Evolutionary conservation across 2,329 filamentous ascomycete genomes (phyloP).

Genomic region (Nemania sp.): DNA sequence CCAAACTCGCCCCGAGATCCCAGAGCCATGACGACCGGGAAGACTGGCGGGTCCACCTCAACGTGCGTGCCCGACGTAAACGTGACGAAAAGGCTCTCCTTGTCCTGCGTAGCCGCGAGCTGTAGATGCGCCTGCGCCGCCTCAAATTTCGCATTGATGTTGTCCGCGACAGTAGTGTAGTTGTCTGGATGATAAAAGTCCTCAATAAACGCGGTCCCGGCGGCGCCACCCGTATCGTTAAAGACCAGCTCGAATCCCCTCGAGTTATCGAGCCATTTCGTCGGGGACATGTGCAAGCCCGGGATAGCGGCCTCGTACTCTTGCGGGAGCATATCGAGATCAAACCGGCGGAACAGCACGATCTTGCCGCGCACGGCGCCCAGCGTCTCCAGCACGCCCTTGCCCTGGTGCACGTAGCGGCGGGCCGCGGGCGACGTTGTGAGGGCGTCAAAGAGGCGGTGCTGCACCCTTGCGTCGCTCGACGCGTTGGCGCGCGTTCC

Average conservation of each 20-base stretch:
- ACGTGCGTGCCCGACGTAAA: conserved; percentile 51
- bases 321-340: conserved; percentile 36
- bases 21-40: conserved; percentile 50
- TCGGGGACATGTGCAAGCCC: conserved; percentile 51
- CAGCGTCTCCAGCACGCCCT: conserved; percentile 21
- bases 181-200: conserved; percentile 51
- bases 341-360: conserved; percentile 50
- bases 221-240: conserved; percentile 41
- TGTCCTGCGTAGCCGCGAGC: conserved; percentile 39
- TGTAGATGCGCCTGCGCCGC: conserved; percentile 45
- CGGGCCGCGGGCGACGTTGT: conserved; percentile 44
- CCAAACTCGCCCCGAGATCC: conserved; percentile 42
- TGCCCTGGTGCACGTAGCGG: conserved; percentile 42
- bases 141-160: conserved; percentile 50
- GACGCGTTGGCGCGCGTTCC: conserved; percentile 38
- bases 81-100: conserved; percentile 50
- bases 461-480: conserved; percentile 44
- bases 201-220: conserved; percentile 50
- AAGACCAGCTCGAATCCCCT: conserved; percentile 47
- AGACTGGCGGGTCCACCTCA: conserved; percentile 43
- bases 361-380: conserved; percentile 37
- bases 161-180: conserved; percentile 38
- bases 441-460: conserved; percentile 43
- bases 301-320: conserved; percentile 44
- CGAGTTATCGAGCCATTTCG: conserved; percentile 48